These are phyloP conservation scores for Aquanectria penicillioides DNA, from an alignment of 2,329 filamentous ascomycete genomes.

Conservation along the genomic window DNA sequence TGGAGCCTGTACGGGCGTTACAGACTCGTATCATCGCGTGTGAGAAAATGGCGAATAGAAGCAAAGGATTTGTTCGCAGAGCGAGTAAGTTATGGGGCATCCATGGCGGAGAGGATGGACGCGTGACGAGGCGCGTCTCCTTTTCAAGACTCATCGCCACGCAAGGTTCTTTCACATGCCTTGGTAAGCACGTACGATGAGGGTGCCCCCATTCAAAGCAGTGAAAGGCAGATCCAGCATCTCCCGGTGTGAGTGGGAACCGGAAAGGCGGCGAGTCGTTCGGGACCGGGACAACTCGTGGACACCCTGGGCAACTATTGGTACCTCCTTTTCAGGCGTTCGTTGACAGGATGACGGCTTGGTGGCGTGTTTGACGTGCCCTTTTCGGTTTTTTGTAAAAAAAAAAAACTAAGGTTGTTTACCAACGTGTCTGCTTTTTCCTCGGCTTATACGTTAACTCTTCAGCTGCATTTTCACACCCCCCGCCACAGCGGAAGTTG, in stretches of 20 bases:
- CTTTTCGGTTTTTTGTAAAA: neutral
- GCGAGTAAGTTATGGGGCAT: conserved; percentile 20
- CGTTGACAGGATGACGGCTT: neutral
- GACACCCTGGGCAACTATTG: neutral
- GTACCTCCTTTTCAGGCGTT: neutral
- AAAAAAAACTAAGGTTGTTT: neutral
- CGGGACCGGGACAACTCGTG: conserved; percentile 11
- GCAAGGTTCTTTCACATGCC: conserved; percentile 21
- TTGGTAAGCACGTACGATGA: conserved; percentile 21
- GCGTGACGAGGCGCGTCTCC: conserved; percentile 34
- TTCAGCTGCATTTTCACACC: neutral
- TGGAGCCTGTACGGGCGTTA: conserved; percentile 26
- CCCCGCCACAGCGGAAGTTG: neutral
- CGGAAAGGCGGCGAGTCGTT: neutral
- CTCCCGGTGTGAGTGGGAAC: conserved; percentile 4
- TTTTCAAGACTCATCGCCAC: conserved; percentile 20
- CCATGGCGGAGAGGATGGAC: conserved; percentile 21
- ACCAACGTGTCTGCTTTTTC: neutral
- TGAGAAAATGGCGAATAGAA: conserved; percentile 30
- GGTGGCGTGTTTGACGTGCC: conserved; percentile 9
- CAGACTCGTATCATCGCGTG: conserved; percentile 34
- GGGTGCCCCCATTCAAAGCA: conserved; percentile 16
- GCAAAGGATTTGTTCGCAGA: conserved; percentile 24
- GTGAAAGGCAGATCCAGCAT: neutral
- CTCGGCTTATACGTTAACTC: too few species aligned